These are phyloP conservation scores for Russula sp. DNA, from an alignment of 768 basidiomycete genomes.

Conservation along the genomic window DNA sequence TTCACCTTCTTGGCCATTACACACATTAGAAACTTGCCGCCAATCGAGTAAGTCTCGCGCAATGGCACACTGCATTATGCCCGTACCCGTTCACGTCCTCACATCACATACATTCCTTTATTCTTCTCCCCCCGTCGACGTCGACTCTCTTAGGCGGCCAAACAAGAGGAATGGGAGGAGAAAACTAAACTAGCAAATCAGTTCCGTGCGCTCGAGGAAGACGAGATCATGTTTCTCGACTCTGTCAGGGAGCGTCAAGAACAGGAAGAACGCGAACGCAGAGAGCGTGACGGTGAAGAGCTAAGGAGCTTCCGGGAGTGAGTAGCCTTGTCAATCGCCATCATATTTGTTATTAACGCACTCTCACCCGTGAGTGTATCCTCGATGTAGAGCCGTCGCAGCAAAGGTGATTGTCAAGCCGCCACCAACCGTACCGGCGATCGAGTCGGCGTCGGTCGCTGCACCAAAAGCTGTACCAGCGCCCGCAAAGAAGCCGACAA, in stretches of 20 bases:
- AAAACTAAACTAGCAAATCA: slow-evolving; percentile 86
- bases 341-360: not conserved
- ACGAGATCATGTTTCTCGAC: slow-evolving; percentile 87
- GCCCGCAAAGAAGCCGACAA: slow-evolving; percentile 56
- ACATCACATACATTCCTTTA: not conserved
- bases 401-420: slow-evolving; percentile 53
- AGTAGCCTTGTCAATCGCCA: slow-evolving; percentile 31
- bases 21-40: slow-evolving; percentile 76
- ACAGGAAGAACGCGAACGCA: slow-evolving; percentile 72
- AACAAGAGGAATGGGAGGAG: slow-evolving; percentile 93
- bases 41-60: slow-evolving; percentile 59
- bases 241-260: slow-evolving; percentile 73
- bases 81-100: slow-evolving; percentile 28
- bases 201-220: slow-evolving; percentile 85
- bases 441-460: slow-evolving; percentile 27
- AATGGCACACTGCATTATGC: slow-evolving; percentile 31
- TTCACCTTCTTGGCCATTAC: not conserved
- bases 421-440: slow-evolving; percentile 37
- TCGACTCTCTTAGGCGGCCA: slow-evolving; percentile 58
- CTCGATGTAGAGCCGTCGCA: slow-evolving; percentile 57
- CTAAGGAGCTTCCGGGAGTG: slow-evolving; percentile 77
- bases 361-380: slow-evolving; percentile 16
- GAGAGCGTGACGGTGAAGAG: slow-evolving; percentile 74
- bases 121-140: not conserved
- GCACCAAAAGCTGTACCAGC: slow-evolving; percentile 34